Percentiles rank a stretch among this genome's conserved stretches.
Conservation (phyloP, 768 basidiomycete species). For the Lepiota subincarnata region DNA sequence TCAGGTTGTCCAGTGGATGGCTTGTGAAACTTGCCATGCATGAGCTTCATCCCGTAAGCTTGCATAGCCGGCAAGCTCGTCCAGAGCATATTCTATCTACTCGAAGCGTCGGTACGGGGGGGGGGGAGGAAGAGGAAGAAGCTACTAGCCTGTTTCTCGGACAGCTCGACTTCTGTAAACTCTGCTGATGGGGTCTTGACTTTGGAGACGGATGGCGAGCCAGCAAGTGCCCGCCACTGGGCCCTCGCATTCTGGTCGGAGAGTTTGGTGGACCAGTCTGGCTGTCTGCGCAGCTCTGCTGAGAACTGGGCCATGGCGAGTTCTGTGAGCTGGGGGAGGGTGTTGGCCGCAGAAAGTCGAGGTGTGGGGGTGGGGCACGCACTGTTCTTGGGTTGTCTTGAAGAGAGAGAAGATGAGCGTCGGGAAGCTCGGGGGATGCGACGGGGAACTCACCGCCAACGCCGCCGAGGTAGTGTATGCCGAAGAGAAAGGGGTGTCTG, state of each 20-base stretch:
- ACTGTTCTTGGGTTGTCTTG: slow-evolving; percentile 48
- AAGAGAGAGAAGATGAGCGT: neutral
- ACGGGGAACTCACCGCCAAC: slow-evolving; percentile 35
- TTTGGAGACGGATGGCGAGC: slow-evolving; percentile 25
- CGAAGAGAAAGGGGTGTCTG: slow-evolving; percentile 47
- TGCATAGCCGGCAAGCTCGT: slow-evolving; percentile 45
- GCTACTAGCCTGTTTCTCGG: slow-evolving; percentile 34
- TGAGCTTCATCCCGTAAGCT: slow-evolving; percentile 33
- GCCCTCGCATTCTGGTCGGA: slow-evolving; percentile 22
- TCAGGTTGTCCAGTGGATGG: slow-evolving; percentile 2
- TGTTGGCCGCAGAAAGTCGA: neutral
- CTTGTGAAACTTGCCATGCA: slow-evolving; percentile 29
- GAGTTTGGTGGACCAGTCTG: slow-evolving; percentile 38
- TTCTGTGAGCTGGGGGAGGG: slow-evolving; percentile 35
- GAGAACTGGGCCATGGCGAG: slow-evolving; percentile 48
- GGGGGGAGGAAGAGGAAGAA: neutral
- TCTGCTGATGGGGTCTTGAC: slow-evolving; percentile 35
- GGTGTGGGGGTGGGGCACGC: slow-evolving; percentile 12
- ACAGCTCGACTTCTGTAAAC: slow-evolving; percentile 28
- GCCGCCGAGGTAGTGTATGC: slow-evolving; percentile 37
- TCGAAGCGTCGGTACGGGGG: neutral
- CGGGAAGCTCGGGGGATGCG: neutral
- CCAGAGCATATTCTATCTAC: slow-evolving; percentile 44
- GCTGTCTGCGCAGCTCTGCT: slow-evolving; percentile 33
- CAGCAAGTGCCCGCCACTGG: slow-evolving; percentile 26